Base-by-base conservation (phyloP, 805 yeast genomes). In the Barnettozyma californica region DNA sequence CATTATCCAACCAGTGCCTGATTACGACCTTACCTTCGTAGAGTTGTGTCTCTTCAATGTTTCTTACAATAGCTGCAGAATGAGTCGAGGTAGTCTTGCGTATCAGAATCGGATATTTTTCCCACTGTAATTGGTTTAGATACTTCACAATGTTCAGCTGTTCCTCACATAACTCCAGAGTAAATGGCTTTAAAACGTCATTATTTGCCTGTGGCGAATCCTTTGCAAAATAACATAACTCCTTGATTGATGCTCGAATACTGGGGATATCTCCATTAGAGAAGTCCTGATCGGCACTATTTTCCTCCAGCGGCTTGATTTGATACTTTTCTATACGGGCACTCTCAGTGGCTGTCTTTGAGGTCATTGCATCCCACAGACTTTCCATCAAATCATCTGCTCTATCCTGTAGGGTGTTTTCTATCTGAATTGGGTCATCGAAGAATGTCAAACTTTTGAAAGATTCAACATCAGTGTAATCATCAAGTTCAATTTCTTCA, bases 31-130 rank as follows among this genome's bases (percentile, higher is more conserved):
- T 76, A 1, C 96, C 96, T 63, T 88, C 95, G 31, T 66, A 77
- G 53, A 83, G 81, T 10, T 74, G 73, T 10, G 73, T 71, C 27
- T 75, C 77, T 21, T 68, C 67, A n/a, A 64, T 60, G 52, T 75
- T 78, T 44, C 95, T 74, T 39, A 83, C 87, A 50, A 88, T 85
- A 2, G 88, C 83, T 1, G 94, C 95, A 1, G 95, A 88, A 60
- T 88, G 96, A 1, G 95, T 77, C 40, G 81, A 77, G 43, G 73
- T 73, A 6, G 92, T 82, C 27, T 76, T 68, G 35, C 83, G 74
- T 49, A 88, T 84, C 50, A 83, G 75, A 25, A 88, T 74, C 0
- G 94, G 91, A 55, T 66, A 83, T 61, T 87, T 88, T 39, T 68
- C 63, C 95, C 95, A 89, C 2, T 68, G 58, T 5, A 87, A 62